Base-by-base conservation (phyloP, 208 protist genomes). In the Acanthamoeba castellanii region DNA sequence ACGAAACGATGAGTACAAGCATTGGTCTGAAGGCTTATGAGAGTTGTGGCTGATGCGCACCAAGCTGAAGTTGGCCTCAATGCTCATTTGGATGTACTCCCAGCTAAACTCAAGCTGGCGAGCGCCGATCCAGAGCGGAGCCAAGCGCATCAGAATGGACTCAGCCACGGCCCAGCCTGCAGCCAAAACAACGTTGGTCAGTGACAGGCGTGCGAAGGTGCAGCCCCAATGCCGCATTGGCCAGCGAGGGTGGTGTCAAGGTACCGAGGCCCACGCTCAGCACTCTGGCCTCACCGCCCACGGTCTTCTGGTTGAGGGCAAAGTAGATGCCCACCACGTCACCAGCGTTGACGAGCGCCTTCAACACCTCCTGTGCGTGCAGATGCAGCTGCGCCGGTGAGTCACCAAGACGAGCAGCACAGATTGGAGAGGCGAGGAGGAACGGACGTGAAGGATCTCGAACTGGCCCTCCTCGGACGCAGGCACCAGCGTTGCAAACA, bases 31-130 rank as follows among this genome's bases (percentile, higher is more conserved):
- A 9, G 20, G 34, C 9, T 13, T 8, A 18, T 7, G 37, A 55
- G 78, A 9, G 78, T 9, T 32, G 52, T 50, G 85, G 11, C 52
- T 0, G 59, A 22, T 37, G 42, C 61, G 61, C 50, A 93, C 89
- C 37, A 93, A 81, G 89, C 68, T 93, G 89, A 94, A 64, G 74
- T 94, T 94, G 47, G 91, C 66, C 72, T 94, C 74, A 22, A 87
- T 37, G 32, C 52, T 45, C 45, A 87, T 94, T 25, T 72, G 32
- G 14, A 94, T 55, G 72, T 94, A 94, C 34, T 94, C 91, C 91
- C 91, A 94, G 37, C 52, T 61, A 72, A 94, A 94, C 72, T 94
- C 70, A 25, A 87, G 32, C 57, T 82, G 72, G 6, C 91, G 42
- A 30, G 91, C 91, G 11, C 91, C 91, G 25, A 94, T 82, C 91